phyloP scores from a whole-genome alignment of 2,329 filamentous ascomycete species.

The Sordariomycetes sp. region DNA sequence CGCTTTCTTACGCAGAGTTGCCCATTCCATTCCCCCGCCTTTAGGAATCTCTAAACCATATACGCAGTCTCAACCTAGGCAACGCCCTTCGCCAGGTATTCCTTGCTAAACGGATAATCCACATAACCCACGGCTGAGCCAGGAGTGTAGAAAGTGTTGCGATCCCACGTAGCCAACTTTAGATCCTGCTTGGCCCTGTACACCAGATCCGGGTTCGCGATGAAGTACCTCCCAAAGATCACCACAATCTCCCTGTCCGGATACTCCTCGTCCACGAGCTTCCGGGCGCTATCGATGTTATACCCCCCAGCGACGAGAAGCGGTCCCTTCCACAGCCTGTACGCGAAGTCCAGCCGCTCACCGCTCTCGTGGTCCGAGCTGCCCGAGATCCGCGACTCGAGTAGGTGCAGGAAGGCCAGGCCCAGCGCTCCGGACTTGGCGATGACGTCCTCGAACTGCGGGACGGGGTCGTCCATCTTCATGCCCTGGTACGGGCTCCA shows the following conservation, averaged over 20 bases:
- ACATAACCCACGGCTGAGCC: slow-evolving; percentile 12
- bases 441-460: slow-evolving; percentile 52
- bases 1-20: too few relatives aligned
- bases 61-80: not conserved
- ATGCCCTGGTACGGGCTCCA: slow-evolving; percentile 53
- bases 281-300: slow-evolving; percentile 11
- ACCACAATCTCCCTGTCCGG: slow-evolving; percentile 19
- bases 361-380: slow-evolving; percentile 23
- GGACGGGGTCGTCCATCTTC: slow-evolving; percentile 49
- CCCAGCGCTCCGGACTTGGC: slow-evolving; percentile 35
- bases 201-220: slow-evolving; percentile 19
- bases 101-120: slow-evolving; percentile 17
- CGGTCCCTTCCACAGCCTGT: slow-evolving; percentile 19
- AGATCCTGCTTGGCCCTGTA: slow-evolving; percentile 15
- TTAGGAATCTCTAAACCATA: too few relatives aligned
- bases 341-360: slow-evolving; percentile 21
- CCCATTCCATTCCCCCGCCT: too few relatives aligned
- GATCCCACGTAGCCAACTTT: slow-evolving; percentile 13
- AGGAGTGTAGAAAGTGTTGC: slow-evolving; percentile 15
- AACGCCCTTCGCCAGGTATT: not conserved
- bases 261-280: slow-evolving; percentile 17
- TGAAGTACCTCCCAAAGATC: slow-evolving; percentile 20
- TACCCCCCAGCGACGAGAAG: slow-evolving; percentile 24
- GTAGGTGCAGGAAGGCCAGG: slow-evolving; percentile 50
- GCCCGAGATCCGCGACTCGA: slow-evolving; percentile 45